Evolutionary conservation across 2,329 filamentous ascomycete species (phyloP), one percentile per base, ranked within the genome.

Genomic region (Ophiocordyceps camponoti-floridani): DNA sequence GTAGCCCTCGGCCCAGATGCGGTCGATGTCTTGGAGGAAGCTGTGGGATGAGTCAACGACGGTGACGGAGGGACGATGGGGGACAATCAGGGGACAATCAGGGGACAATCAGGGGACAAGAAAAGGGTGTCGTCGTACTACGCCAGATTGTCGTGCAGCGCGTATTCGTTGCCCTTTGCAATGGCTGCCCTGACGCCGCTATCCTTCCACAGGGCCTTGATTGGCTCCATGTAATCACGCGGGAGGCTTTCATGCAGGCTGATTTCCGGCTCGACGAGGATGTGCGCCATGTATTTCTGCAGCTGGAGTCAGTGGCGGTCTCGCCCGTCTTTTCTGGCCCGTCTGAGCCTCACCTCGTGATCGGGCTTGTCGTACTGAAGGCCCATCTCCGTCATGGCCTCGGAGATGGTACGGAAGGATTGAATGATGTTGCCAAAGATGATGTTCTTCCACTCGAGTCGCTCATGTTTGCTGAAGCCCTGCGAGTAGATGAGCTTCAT

Each of bases 401-500:
- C 75, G 48, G 80, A 69, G 46, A 81, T 79, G 54, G 79, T 75
- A 52, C 75, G 75, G 76, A 80, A 80, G 33, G 75, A 79, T 59
- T 80, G 76, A 14, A 80, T 75, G 1, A 75, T 79, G 62, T 81
- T 81, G 65, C 73, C 79, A 65, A 79, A 80, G 58, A 81, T 79
- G 56, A 79, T 79, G 55, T 80, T 76, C 62, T 80, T 79, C 68
- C 80, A 80, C 6, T 73, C 79, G 60, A 80, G 75, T 50, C 75
- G 71, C 61, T 81, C 77, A 53, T 96, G 91, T 63, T 88, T 84
- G 50, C 89, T 96, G 71, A 96, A 98, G 55, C 91, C 89, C 51
- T 91, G 91, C 72, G 98, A 91, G 65, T 98, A 86, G 59, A 98
- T 98, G 59, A 98, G 83, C 75, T 96, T 98, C 91, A 98, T 96